Conservation (phyloP, 805 yeast genomes). For the Debaryomyces tyrocola region DNA sequence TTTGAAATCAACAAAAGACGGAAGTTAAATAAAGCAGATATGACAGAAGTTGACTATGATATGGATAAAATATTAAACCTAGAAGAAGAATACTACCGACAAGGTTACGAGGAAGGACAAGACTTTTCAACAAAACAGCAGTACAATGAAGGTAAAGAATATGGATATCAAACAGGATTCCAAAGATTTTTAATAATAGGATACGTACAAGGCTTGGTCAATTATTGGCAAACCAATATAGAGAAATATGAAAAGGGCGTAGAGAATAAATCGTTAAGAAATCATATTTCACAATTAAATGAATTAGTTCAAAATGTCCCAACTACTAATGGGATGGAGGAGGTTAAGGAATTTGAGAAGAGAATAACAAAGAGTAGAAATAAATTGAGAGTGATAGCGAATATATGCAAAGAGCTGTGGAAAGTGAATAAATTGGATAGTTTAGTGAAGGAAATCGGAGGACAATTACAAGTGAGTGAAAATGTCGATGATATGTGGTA, state of each 20-base stretch:
- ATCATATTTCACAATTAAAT: slow-evolving; percentile 30
- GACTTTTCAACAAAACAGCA: slow-evolving; percentile 60
- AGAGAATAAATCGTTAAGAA: slow-evolving; percentile 13
- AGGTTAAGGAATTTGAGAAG: slow-evolving; percentile 57
- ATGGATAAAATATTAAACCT: slow-evolving; percentile 51
- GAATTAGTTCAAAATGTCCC: slow-evolving; percentile 23
- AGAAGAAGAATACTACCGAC: slow-evolving; percentile 61
- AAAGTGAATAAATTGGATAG: slow-evolving; percentile 31
- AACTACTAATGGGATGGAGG: slow-evolving; percentile 48
- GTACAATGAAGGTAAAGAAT: slow-evolving; percentile 74
- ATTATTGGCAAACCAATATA: slow-evolving; percentile 30
- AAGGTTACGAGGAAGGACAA: slow-evolving; percentile 74
- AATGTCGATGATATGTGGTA: slow-evolving; percentile 46
- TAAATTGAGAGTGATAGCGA: slow-evolving; percentile 54
- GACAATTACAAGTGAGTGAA: slow-evolving; percentile 35
- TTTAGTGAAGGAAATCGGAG: slow-evolving; percentile 38
- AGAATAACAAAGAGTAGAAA: slow-evolving; percentile 56
- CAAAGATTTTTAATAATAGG: slow-evolving; percentile 73
- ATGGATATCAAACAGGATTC: slow-evolving; percentile 78
- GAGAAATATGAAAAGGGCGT: slow-evolving; percentile 11
- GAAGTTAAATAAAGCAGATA: slow-evolving; percentile 2
- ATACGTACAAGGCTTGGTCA: slow-evolving; percentile 54
- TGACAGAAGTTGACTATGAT: slow-evolving; percentile 43
- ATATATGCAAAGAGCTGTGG: slow-evolving; percentile 27
- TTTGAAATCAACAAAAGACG: background rate